phyloP scores from a whole-genome alignment of 2,329 filamentous ascomycete species.

The Monilinia fructicola region DNA sequence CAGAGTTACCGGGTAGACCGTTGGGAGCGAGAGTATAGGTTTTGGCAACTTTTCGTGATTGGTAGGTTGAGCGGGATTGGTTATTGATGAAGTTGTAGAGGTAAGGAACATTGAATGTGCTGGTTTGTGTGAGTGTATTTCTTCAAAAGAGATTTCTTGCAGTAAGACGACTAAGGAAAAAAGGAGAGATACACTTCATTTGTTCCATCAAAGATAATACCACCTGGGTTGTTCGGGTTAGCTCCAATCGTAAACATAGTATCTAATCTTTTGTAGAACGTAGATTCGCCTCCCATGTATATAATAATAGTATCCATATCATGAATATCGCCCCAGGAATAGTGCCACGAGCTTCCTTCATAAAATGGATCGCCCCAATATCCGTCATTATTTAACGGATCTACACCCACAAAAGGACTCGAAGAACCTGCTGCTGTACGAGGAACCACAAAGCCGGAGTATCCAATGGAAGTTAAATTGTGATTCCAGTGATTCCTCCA shows the following conservation, averaged over 20 bases:
- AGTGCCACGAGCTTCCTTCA: slow-evolving; percentile 53
- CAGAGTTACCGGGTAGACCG: slow-evolving; percentile 50
- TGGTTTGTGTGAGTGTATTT: neutral
- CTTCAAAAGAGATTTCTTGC: neutral
- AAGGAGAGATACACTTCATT: slow-evolving; percentile 31
- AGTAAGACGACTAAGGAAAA: neutral
- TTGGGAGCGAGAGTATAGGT: slow-evolving; percentile 8
- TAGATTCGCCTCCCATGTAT: slow-evolving; percentile 48
- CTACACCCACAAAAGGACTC: slow-evolving; percentile 44
- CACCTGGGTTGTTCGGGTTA: slow-evolving; percentile 16
- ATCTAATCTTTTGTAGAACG: slow-evolving; percentile 51
- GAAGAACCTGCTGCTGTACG: slow-evolving; percentile 45
- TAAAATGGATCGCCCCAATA: slow-evolving; percentile 56
- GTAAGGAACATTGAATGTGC: slow-evolving; percentile 61
- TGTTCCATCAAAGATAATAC: slow-evolving; percentile 58
- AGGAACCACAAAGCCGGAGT: slow-evolving; percentile 68
- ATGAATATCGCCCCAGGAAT: slow-evolving; percentile 54
- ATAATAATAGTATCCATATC: slow-evolving; percentile 52
- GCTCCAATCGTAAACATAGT: slow-evolving; percentile 51
- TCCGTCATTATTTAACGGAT: slow-evolving; percentile 51
- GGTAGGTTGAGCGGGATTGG: slow-evolving; percentile 27
- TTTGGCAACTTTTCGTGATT: slow-evolving; percentile 21
- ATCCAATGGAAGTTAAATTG: slow-evolving; percentile 55
- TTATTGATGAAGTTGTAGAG: slow-evolving; percentile 54
- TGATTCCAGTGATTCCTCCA: slow-evolving; percentile 74